Evolutionary conservation across 768 basidiomycete species (phyloP), one percentile per base, ranked within the genome.

Genomic region (Chalciporus chontae): DNA sequence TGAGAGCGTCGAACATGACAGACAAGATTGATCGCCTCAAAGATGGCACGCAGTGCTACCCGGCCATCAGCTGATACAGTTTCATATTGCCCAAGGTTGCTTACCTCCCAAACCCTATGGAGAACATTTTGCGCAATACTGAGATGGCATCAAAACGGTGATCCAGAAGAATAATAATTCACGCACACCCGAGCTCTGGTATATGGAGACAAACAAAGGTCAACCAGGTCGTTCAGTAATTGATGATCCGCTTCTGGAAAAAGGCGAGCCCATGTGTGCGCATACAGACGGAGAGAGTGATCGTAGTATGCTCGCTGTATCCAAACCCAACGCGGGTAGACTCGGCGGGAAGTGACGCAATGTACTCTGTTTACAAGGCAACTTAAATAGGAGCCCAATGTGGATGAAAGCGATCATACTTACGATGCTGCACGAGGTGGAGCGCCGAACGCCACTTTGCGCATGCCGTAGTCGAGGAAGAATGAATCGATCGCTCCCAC

Each of bases 281-380:
- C 82, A 61, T 88, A 87, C 31, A 89, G 71, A 24, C 90, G 81
- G 7, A 80, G 80, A 42, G 78, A 83, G 54, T 89, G 87, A 66
- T 89, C 90, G 9, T 86, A 73, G 55, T 89, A 85, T 5, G 88
- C 88, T 13, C 90, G 80, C 63, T 87, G 89, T 41, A 90, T 65
- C 64, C 84, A 84, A 8, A 88, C 81, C 21, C 85, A 66, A 8
- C 92, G 79, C 3, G 85, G 81, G 63, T 87, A 90, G 48, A 83
- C 77, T 69, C 93, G 91, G 56, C 77, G 78, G 11, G 77, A 56
- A 77, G 83, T 89, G 47, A 79, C 72, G 9, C 85, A 82, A 54
- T 83, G 84, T 47, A 80, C 68, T 53, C 85, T 87, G 48, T 8
- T 41, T n/a, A n/a, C n/a, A 45, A 40, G 17, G 36, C 13, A 29